Percentiles rank a stretch among this genome's conserved stretches.
These are phyloP conservation scores for Yarrowia sp. DNA, from an alignment of 805 yeast species.

Conservation along the genomic window DNA sequence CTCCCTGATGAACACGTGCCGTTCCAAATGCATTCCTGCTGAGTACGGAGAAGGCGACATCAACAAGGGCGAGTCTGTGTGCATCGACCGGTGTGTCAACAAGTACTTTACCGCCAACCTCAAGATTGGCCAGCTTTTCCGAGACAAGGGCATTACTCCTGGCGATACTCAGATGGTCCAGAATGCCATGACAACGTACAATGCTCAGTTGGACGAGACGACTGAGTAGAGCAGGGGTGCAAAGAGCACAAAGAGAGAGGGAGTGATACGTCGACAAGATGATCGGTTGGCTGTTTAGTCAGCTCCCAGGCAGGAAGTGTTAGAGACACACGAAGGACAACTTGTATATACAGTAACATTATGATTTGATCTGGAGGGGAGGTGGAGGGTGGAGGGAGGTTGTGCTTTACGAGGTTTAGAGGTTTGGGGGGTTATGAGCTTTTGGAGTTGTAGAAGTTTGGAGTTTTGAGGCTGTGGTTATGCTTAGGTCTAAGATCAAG, in stretches of 20 bases:
- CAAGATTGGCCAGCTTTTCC: slow-evolving; percentile 33
- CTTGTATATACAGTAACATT: slow-evolving; percentile 17
- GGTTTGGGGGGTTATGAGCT: background rate
- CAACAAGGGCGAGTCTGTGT: slow-evolving; percentile 76
- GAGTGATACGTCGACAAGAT: too few relatives aligned
- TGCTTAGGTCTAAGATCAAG: too few relatives aligned
- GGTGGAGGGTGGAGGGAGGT: too few relatives aligned
- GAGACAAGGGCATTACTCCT: slow-evolving; percentile 28
- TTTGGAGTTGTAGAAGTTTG: background rate
- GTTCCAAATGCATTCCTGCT: slow-evolving; percentile 74
- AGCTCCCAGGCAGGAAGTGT: too few relatives aligned
- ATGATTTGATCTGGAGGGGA: background rate
- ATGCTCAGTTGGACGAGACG: background rate
- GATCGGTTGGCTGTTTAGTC: too few relatives aligned
- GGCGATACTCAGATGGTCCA: slow-evolving; percentile 26
- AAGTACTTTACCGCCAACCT: slow-evolving; percentile 76
- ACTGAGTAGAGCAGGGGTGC: too few relatives aligned
- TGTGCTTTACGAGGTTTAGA: too few relatives aligned
- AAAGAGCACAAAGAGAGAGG: too few relatives aligned
- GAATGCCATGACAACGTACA: background rate
- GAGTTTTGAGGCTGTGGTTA: too few relatives aligned
- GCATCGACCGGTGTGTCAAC: slow-evolving; percentile 81
- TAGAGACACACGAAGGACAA: background rate
- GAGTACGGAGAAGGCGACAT: slow-evolving; percentile 82
- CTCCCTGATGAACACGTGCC: slow-evolving; percentile 56